Percentiles rank a stretch among this genome's conserved stretches.
These are phyloP conservation scores for Pisolithus microcarpus DNA, from an alignment of 768 basidiomycete genomes.

Conservation along the genomic window DNA sequence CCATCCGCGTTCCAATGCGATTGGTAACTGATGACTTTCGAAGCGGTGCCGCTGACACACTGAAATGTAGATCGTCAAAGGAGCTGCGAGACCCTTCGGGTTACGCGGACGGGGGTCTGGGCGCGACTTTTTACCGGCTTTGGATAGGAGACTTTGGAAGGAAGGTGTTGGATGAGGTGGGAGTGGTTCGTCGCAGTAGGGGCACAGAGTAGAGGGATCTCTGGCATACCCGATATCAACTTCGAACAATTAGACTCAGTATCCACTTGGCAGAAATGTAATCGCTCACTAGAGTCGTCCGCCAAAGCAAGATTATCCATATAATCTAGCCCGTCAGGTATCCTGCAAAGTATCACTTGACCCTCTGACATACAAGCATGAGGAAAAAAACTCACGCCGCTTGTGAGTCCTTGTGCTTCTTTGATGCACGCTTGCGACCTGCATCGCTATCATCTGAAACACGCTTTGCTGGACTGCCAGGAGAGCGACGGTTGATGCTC, in stretches of 20 bases:
- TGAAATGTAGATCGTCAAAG: constrained; percentile 47
- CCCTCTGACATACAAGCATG: constrained; percentile 8
- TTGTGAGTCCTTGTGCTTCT: constrained; percentile 28
- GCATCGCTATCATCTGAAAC: constrained; percentile 27
- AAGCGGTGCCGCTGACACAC: constrained; percentile 77
- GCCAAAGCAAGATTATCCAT: constrained; percentile 16
- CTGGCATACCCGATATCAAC: constrained; percentile 44
- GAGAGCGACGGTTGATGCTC: constrained; percentile 29
- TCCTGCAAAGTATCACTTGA: constrained; percentile 3
- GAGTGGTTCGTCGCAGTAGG: constrained; percentile 70
- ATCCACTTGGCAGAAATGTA: background rate
- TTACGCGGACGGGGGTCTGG: constrained; percentile 64
- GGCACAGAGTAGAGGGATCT: constrained; percentile 68
- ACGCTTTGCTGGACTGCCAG: constrained; percentile 21
- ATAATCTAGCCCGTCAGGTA: constrained; percentile 6
- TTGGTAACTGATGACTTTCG: constrained; percentile 65
- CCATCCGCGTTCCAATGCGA: constrained; percentile 68
- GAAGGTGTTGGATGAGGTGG: constrained; percentile 56
- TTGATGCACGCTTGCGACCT: constrained; percentile 20
- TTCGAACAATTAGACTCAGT: constrained; percentile 17
- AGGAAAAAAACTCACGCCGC: constrained; percentile 6
- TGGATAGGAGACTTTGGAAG: constrained; percentile 46
- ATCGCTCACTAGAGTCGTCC: constrained; percentile 37
- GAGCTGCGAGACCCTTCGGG: constrained; percentile 51
- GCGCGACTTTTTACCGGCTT: constrained; percentile 46